Evolutionary conservation across 2,329 filamentous ascomycete genomes (phyloP).

Genomic region (Daldinia eschscholtzii): DNA sequence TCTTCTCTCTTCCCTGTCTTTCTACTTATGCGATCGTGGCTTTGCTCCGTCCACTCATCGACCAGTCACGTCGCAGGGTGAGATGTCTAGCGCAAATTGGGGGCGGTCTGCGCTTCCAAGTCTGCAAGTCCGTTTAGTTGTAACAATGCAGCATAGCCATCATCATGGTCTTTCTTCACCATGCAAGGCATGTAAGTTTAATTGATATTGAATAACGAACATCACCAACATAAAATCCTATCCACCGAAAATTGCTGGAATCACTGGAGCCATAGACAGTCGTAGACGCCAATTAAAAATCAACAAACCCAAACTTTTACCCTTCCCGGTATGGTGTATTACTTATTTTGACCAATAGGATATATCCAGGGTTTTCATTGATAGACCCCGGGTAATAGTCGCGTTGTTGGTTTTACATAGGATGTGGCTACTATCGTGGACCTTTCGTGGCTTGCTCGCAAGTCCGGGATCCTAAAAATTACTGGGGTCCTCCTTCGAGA

Average conservation of each 20-base stretch:
- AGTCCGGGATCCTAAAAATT: not conserved
- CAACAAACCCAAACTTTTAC: constrained; percentile 6
- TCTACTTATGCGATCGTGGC: constrained; percentile 33
- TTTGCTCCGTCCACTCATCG: constrained; percentile 26
- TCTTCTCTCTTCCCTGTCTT: constrained; percentile 11
- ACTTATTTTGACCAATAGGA: constrained; percentile 8
- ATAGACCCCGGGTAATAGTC: constrained; percentile 10
- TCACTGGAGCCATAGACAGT: not conserved
- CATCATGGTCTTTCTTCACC: constrained; percentile 11
- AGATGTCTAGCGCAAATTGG: constrained; percentile 26
- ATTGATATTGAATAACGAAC: constrained; percentile 2
- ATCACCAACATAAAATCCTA: constrained; percentile 12
- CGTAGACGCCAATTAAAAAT: constrained; percentile 4
- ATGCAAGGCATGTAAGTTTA: constrained; percentile 13
- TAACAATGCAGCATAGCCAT: constrained; percentile 40
- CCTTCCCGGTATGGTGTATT: constrained; percentile 3
- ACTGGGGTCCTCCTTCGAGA: not conserved
- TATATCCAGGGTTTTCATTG: constrained; percentile 1
- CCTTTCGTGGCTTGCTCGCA: constrained; percentile 3
- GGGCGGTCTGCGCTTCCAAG: constrained; percentile 28
- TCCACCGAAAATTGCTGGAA: constrained; percentile 1
- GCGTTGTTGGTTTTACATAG: constrained; percentile 7
- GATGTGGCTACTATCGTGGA: constrained; percentile 3
- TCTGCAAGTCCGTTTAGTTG: constrained; percentile 24
- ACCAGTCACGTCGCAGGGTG: constrained; percentile 21